Base-by-base conservation (phyloP, 805 yeast species). In the Schwanniomyces occidentalis region DNA sequence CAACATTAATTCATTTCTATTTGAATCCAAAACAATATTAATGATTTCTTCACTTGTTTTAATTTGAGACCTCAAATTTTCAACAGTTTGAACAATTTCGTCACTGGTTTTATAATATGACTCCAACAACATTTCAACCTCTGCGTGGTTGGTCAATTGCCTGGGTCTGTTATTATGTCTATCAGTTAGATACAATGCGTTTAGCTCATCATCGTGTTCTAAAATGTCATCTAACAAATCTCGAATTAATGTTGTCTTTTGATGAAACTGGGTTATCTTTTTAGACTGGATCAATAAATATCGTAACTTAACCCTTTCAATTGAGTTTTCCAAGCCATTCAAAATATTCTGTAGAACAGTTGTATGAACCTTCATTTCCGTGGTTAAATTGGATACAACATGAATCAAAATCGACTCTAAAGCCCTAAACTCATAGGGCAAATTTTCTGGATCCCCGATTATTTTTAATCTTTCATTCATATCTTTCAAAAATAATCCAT, bases 31-130 rank as follows among this genome's bases (percentile, higher is more conserved):
- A 16, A 93, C 84, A 45, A 93, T 90, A 51, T 89, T 89, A 41
- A 90, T 89, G 50, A 93, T 89, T 57, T 93, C 99, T 57, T 93
- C 98, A 0, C 97, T 90, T 14, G 95, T 86, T 44, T 78, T 78
- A 35, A 93, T 91, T 55, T 91, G 90, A n/a, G 85, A 75, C 20
- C 80, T 74, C 23, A 86, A 64, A 45, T 77, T 85, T 43, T 83
- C 93, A 14, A 83, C 84, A 3, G 85, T 85, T 56, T 93, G 98
- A 2, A 91, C 97, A 43, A 93, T 85, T 50, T 95, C 97, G 63
- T 91, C 98, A 40, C 86, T 77, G 35, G 91, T 95, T 34, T 83
- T 82, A 49, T 86, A 88, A 65, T 93, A 93, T 1, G 95, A 83
- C 53, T 93, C 99, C 16, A 93, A 61, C 33, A 93, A 69, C 69